Evolutionary conservation across 352 stramenopile species (phyloP), one percentile per base, ranked within the genome.

Genomic region (Phytophthora aleatoria): DNA sequence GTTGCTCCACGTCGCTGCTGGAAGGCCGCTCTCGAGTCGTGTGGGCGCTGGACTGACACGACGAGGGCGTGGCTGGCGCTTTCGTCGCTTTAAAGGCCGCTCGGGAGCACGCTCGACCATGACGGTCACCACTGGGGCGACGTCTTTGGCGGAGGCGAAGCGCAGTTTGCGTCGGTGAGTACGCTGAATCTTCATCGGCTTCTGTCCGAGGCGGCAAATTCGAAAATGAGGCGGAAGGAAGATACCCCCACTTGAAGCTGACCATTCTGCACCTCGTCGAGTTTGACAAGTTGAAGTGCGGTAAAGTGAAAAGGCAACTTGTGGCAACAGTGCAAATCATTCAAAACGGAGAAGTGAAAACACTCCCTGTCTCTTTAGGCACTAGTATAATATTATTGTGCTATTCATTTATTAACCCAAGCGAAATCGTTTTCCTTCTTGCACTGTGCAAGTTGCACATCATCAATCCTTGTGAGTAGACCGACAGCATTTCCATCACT

Each of bases 1-100:
- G 41, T 55, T 15, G 13, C 53, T 70, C 76, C 71, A 85, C 3
- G 41, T 73, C 28, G 58, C 42, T 24, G 68, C 56, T 39, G 76
- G 63, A 0, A 85, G 61, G 30, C 31, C 27, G 7, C 48, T 65
- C 0, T 16, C 27, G 5, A 33, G 31, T 24, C 33, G 31, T 30
- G 27, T 33, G 13, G 50, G 13, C 16, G n/a, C 41, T 20, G 67
- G 44, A 36, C 57, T 75, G 20, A 60, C 41, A 38, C 5, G 54
- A 36, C 56, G 53, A 6, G 54, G 31, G 49, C 53, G 54, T 15
- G 58, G 26, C 48, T 67, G 61, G 33, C 70, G 62, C 26, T 67
- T 76, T 26, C 56, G 62, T 33, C 57, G 57, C 66, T 72, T 69
- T 7, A 54, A 42, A 31, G 60, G 55, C 2, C 43, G 64, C 57